Evolutionary conservation across 257 asterid species (phyloP).

Genomic region (Nicotiana noctiflora): DNA sequence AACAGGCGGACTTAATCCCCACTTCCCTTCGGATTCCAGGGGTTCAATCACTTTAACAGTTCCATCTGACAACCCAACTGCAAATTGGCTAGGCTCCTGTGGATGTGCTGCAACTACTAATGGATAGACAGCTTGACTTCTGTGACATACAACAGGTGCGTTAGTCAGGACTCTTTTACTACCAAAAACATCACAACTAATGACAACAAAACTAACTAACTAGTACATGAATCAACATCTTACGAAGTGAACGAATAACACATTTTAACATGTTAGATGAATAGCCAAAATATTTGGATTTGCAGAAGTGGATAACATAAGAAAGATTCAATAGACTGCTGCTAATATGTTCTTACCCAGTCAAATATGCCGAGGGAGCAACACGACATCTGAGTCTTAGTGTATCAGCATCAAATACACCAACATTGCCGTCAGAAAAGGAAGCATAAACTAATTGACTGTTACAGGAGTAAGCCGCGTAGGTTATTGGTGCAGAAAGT

Average conservation of each 20-base stretch:
- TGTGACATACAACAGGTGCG: slow-evolving; percentile 19
- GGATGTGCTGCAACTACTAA: slow-evolving; percentile 84
- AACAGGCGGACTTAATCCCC: slow-evolving; percentile 75
- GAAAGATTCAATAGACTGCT: background rate
- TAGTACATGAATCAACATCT: too few relatives aligned
- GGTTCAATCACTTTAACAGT: slow-evolving; percentile 95
- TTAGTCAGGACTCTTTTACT: background rate
- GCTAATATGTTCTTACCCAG: slow-evolving; percentile 50
- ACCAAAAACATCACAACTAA: background rate
- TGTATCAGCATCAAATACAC: slow-evolving; percentile 87
- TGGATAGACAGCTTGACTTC: slow-evolving; percentile 65
- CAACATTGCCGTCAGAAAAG: slow-evolving; percentile 74
- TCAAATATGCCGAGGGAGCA: slow-evolving; percentile 70
- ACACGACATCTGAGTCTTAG: slow-evolving; percentile 80
- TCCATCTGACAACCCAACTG: slow-evolving; percentile 83
- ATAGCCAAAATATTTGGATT: background rate
- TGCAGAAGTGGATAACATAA: background rate
- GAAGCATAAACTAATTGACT: slow-evolving; percentile 85
- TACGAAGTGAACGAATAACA: background rate
- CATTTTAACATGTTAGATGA: background rate
- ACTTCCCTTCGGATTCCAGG: slow-evolving; percentile 66
- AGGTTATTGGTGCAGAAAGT: slow-evolving; percentile 86
- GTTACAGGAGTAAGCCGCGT: slow-evolving; percentile 90
- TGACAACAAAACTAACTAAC: background rate
- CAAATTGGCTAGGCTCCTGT: slow-evolving; percentile 76